Evolutionary conservation across 345 rosid genomes (phyloP).

Genomic region (Carallia pectinifolia): DNA sequence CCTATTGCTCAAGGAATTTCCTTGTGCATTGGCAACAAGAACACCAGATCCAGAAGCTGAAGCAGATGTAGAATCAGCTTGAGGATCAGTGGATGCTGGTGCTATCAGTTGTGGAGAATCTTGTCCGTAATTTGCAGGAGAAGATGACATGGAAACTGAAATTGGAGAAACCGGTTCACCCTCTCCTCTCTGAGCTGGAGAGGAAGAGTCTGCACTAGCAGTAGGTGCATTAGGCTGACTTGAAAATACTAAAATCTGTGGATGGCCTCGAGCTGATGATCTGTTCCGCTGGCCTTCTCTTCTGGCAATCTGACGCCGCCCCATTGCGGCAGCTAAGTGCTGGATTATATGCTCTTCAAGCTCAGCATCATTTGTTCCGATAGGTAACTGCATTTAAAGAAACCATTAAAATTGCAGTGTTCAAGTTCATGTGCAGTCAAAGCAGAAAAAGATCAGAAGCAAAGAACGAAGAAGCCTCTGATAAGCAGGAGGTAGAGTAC

Average conservation of each 20-base stretch:
- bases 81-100: slow-evolving; percentile 28
- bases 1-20: slow-evolving; percentile 44
- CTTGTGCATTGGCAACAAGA: slow-evolving; percentile 35
- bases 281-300: slow-evolving; percentile 85
- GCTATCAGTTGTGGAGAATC: slow-evolving; percentile 40
- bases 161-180: slow-evolving; percentile 44
- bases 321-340: slow-evolving; percentile 98
- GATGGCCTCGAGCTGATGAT: slow-evolving; percentile 66
- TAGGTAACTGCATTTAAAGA: slow-evolving; percentile 57
- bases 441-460: not conserved
- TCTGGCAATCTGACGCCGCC: slow-evolving; percentile 72
- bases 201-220: slow-evolving; percentile 47
- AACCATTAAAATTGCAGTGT: slow-evolving; percentile 3
- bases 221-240: slow-evolving; percentile 51
- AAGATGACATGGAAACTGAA: slow-evolving; percentile 42
- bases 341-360: slow-evolving; percentile 95
- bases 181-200: slow-evolving; percentile 53
- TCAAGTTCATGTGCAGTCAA: not conserved
- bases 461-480: not conserved
- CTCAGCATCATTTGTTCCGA: slow-evolving; percentile 72
- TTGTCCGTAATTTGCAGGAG: slow-evolving; percentile 35
- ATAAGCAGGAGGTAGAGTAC: slow-evolving; percentile 28
- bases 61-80: slow-evolving; percentile 43
- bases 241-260: slow-evolving; percentile 74
- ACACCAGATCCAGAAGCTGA: slow-evolving; percentile 48